phyloP scores from a whole-genome alignment of 1,284 basidiomycete species.

The Tausonia pullulans region DNA sequence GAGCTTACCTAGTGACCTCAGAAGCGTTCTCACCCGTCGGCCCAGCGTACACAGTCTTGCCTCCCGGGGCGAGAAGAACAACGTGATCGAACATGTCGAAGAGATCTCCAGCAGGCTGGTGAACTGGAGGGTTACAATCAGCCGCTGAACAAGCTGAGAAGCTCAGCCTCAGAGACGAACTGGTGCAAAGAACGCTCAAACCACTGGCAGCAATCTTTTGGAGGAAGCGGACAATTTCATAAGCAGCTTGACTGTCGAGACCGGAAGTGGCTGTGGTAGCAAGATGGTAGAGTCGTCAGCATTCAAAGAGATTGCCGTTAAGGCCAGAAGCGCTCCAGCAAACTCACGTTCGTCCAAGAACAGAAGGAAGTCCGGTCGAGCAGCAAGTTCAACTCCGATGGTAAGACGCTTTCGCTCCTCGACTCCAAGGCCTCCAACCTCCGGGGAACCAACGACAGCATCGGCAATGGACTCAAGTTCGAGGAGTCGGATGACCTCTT shows the following conservation, averaged over 20 bases:
- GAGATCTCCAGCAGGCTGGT: slow-evolving; percentile 27
- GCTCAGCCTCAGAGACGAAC: too few species aligned
- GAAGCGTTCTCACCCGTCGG: slow-evolving; percentile 37
- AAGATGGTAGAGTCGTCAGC: background rate
- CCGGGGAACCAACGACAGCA: slow-evolving; percentile 38
- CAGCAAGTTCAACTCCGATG: slow-evolving; percentile 44
- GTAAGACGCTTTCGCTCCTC: slow-evolving; percentile 44
- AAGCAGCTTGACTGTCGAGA: slow-evolving; percentile 47
- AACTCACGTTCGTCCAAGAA: slow-evolving; percentile 38
- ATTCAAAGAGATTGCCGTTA: background rate
- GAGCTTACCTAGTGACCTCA: too few species aligned
- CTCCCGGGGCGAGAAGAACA: slow-evolving; percentile 36
- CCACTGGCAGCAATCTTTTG: slow-evolving; percentile 62
- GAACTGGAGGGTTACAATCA: slow-evolving; percentile 25
- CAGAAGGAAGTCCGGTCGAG: slow-evolving; percentile 46
- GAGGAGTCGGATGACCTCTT: slow-evolving; percentile 42
- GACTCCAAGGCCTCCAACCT: slow-evolving; percentile 39
- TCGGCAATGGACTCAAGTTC: slow-evolving; percentile 41
- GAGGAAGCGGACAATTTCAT: slow-evolving; percentile 44
- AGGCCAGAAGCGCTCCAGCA: background rate
- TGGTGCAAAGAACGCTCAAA: slow-evolving; percentile 41
- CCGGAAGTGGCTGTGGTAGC: slow-evolving; percentile 29
- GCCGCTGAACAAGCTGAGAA: too few species aligned
- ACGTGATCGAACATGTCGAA: slow-evolving; percentile 37
- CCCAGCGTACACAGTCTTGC: slow-evolving; percentile 40